Conservation (phyloP, 2,329 filamentous ascomycete genomes). For the Huntiella decipiens region DNA sequence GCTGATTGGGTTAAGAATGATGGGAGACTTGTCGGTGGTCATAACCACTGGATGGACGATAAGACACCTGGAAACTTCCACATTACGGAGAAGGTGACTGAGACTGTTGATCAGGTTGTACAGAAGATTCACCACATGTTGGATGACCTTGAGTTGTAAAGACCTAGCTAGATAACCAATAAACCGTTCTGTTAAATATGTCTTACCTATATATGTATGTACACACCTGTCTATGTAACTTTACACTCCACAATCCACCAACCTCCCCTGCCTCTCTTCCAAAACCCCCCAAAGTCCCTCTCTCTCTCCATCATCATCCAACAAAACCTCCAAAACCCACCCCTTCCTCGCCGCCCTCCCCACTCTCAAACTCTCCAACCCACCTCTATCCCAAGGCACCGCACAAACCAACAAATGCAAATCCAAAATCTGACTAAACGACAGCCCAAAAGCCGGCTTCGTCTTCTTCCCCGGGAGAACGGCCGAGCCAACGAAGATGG, state of each 20-base stretch:
- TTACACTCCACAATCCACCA: slow-evolving; percentile 27
- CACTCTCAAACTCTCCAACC: slow-evolving; percentile 18
- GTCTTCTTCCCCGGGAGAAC: slow-evolving; percentile 17
- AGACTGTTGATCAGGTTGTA: neutral
- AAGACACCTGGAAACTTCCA: neutral
- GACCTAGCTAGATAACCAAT: neutral
- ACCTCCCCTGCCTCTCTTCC: slow-evolving; percentile 14
- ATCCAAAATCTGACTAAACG: slow-evolving; percentile 35
- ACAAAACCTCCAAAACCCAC: slow-evolving; percentile 31
- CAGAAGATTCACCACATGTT: slow-evolving; percentile 1
- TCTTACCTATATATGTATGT: neutral
- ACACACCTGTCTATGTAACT: slow-evolving; percentile 14
- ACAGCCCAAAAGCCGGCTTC: slow-evolving; percentile 33
- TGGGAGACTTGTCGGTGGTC: slow-evolving; percentile 6
- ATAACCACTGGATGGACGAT: slow-evolving; percentile 9
- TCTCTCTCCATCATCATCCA: slow-evolving; percentile 23
- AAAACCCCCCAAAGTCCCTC: slow-evolving; percentile 24
- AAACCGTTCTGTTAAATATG: neutral
- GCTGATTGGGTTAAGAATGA: slow-evolving; percentile 9
- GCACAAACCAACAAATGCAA: slow-evolving; percentile 33
- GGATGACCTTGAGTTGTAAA: slow-evolving; percentile 6
- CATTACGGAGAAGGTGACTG: neutral
- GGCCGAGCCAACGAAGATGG: slow-evolving; percentile 8
- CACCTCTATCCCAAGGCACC: slow-evolving; percentile 22
- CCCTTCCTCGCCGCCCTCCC: slow-evolving; percentile 12